A percentile compares a stretch with the other conserved stretches of the same genome.
phyloP scores from a whole-genome alignment of 495 filamentous ascomycete species.

The Penicillium parvum region DNA sequence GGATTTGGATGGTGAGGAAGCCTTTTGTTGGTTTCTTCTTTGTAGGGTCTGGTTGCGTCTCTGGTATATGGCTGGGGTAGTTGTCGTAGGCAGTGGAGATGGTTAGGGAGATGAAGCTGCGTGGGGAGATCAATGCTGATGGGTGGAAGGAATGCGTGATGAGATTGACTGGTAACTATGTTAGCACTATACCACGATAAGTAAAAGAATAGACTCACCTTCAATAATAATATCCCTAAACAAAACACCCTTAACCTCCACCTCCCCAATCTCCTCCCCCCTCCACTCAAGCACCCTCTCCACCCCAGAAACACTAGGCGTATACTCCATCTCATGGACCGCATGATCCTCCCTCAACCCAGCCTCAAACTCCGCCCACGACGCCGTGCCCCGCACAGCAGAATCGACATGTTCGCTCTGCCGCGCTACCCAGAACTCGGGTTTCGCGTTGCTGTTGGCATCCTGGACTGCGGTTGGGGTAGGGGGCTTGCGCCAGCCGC shows the following conservation, averaged over 20 bases:
- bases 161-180: constrained; percentile 33
- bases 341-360: constrained; percentile 60
- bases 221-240: constrained; percentile 46
- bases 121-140: constrained; percentile 30
- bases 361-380: constrained; percentile 59
- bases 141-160: constrained; percentile 41
- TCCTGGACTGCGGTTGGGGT: constrained; percentile 33
- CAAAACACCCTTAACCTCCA: constrained; percentile 30
- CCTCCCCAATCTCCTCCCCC: constrained; percentile 26
- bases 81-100: constrained; percentile 27
- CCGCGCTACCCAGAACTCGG: constrained; percentile 67
- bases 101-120: constrained; percentile 35
- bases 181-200: constrained; percentile 17
- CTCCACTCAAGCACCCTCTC: constrained; percentile 51
- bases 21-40: constrained; percentile 24
- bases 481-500: constrained; percentile 20
- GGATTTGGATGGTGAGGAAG: constrained; percentile 54
- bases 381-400: constrained; percentile 53
- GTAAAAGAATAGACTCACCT: constrained; percentile 47
- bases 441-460: constrained; percentile 28
- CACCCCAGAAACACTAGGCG: constrained; percentile 59
- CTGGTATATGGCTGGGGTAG: not conserved
- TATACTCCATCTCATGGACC: constrained; percentile 66
- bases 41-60: constrained; percentile 2
- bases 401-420: constrained; percentile 56